A percentile compares a stretch with the other conserved stretches of the same genome.
These are phyloP conservation scores for Umbilicaria muhlenbergii DNA, from an alignment of 495 filamentous ascomycete species.

Conservation along the genomic window DNA sequence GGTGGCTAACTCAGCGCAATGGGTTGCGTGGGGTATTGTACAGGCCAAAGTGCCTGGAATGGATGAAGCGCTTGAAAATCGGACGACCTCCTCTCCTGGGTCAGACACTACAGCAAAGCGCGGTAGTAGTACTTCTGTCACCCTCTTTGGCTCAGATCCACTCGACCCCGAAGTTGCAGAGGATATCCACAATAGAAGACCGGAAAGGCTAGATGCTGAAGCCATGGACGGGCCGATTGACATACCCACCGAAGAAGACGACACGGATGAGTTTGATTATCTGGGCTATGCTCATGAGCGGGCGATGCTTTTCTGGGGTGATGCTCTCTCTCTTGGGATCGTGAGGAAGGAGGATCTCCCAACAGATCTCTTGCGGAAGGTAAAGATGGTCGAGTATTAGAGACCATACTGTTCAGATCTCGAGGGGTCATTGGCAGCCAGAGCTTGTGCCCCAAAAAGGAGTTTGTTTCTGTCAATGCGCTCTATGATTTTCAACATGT, in stretches of 20 bases:
- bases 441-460: no score
- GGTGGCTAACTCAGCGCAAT: constrained; percentile 70
- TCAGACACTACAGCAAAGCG: background rate
- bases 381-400: constrained; percentile 48
- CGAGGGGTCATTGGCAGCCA: no score
- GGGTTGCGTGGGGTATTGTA: constrained; percentile 92
- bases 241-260: constrained; percentile 26
- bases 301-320: constrained; percentile 85
- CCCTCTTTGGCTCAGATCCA: background rate
- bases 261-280: constrained; percentile 75
- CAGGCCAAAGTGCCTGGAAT: constrained; percentile 72
- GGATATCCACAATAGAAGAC: constrained; percentile 3
- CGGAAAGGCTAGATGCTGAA: constrained; percentile 5
- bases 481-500: no score
- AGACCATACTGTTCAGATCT: no score
- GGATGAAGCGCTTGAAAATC: constrained; percentile 14
- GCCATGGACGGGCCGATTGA: constrained; percentile 13
- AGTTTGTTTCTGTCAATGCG: no score
- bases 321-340: constrained; percentile 58
- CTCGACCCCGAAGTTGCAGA: constrained; percentile 4
- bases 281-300: constrained; percentile 80
- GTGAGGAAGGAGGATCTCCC: constrained; percentile 61
- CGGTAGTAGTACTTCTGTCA: background rate
- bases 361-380: constrained; percentile 31
- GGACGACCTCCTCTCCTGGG: constrained; percentile 1